Evolutionary conservation across 2,329 filamentous ascomycete species (phyloP).

Genomic region (Aspergillus fischeri): DNA sequence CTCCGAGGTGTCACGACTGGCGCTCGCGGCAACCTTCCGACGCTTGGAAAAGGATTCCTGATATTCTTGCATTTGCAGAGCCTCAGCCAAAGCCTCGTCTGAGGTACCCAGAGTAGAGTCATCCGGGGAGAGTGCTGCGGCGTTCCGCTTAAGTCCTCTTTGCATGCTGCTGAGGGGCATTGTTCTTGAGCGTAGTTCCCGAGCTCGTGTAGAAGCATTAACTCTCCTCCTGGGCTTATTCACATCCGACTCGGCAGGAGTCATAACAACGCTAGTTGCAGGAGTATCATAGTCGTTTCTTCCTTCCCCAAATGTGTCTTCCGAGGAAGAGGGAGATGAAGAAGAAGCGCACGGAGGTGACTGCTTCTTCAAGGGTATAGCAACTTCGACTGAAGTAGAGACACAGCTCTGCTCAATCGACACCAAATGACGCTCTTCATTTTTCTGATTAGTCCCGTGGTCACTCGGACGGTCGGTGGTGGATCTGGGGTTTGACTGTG

Average conservation of each 20-base stretch:
- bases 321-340: constrained; percentile 38
- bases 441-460: constrained; percentile 8
- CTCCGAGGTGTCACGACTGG: constrained; percentile 10
- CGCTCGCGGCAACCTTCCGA: constrained; percentile 23
- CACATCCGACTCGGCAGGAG: constrained; percentile 46
- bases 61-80: constrained; percentile 56
- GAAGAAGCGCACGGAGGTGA: constrained; percentile 23
- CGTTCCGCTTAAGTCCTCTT: constrained; percentile 42
- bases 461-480: neutral
- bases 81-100: constrained; percentile 53
- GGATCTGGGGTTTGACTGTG: constrained; percentile 8
- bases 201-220: constrained; percentile 45
- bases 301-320: constrained; percentile 38
- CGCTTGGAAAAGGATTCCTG: constrained; percentile 34
- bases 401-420: neutral
- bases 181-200: constrained; percentile 47
- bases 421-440: constrained; percentile 1
- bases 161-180: constrained; percentile 26
- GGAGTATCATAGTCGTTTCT: constrained; percentile 58
- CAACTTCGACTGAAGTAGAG: constrained; percentile 23
- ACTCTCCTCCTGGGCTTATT: constrained; percentile 28
- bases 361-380: constrained; percentile 26
- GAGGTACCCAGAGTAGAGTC: constrained; percentile 30
- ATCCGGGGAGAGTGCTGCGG: constrained; percentile 42
- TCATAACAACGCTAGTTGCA: constrained; percentile 55